Evolutionary conservation across 495 filamentous ascomycete genomes (phyloP).

Genomic region (Penicillium riverlandense): DNA sequence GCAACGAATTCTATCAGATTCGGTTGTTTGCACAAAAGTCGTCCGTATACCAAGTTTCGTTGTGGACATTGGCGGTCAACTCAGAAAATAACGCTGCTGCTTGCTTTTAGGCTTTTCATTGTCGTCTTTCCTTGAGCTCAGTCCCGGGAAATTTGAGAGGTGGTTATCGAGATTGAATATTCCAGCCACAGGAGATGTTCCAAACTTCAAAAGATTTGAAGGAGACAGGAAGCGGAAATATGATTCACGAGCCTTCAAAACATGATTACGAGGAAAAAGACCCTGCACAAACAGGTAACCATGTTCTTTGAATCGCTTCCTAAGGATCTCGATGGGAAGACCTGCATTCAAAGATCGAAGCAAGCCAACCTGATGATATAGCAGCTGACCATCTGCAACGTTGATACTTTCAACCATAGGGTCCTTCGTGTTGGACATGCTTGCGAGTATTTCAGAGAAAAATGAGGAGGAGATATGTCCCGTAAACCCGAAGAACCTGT

Average conservation of each 20-base stretch:
- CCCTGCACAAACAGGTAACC: constrained; percentile 29
- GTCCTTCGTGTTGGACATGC: no score
- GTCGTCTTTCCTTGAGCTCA: constrained; percentile 1
- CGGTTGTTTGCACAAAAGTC: constrained; percentile 36
- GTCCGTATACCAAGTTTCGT: constrained; percentile 13
- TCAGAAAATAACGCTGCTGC: constrained; percentile 6
- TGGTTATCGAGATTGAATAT: constrained; percentile 30
- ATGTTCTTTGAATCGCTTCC: not conserved
- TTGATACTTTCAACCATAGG: no score
- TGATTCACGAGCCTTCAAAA: constrained; percentile 36
- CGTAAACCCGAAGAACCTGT: no score
- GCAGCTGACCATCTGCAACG: no score
- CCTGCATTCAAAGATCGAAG: no score
- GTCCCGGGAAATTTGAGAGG: constrained; percentile 1
- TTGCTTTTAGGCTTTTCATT: constrained; percentile 26
- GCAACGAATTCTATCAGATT: constrained; percentile 35
- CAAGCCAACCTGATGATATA: no score
- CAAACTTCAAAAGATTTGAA: constrained; percentile 36
- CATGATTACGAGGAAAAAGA: constrained; percentile 36
- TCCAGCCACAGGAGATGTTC: constrained; percentile 15
- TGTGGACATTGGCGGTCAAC: constrained; percentile 14
- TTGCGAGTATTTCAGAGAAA: no score
- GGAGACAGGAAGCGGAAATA: constrained; percentile 42
- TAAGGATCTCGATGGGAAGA: not conserved
- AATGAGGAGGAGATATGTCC: no score